Base-by-base conservation (phyloP, 2,329 filamentous ascomycete genomes). In the Trichothecium roseum region DNA sequence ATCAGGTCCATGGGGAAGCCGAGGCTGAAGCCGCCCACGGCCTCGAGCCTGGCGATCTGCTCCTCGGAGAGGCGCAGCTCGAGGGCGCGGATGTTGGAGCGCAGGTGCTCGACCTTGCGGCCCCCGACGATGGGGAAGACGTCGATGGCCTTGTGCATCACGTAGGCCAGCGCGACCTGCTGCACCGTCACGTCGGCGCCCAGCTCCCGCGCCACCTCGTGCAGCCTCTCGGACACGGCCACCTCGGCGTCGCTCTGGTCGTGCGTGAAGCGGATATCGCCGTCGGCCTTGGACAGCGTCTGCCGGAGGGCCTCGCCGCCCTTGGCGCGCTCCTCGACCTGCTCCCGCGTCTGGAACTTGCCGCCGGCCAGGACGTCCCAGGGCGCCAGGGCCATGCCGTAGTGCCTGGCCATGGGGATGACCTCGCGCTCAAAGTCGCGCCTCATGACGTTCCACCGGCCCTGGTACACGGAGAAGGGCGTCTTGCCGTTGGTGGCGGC, bases 11-110 rank as follows among this genome's bases (percentile, higher is more conserved):
- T 24, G 24, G 74, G 75, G 50, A 78, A 80, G 1, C 73, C 74
- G 33, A 68, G 48, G 36, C 77, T 64, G 40, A 78, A 75, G 0
- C 54, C 50, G 28, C 57, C 56, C 0, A 69, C 68, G 7, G 49
- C 59, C 38, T 81, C 74, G 39, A 81, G 66, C 37, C 68, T 60
- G 13, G 65, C 51, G 16, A 79, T 66, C 32, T 81, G 71, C 43
- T 71, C 59, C 1, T 59, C 47, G 0, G 60, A 64, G n/a, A 81
- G 55, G 34, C 63, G 56, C 38, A 79, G 53, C 3, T 56, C 57
- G 20, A 81, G 53, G 0, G 71, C 70, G 40, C 14, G 8, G 28
- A 14, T 30, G 26, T 35, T 35, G 24, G 24, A 18, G 13, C 28
- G 18, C 22, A 74, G 46, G 37, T 75, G 69, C 44, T 71, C 66